A percentile compares a stretch with the other conserved stretches of the same genome.
These are phyloP conservation scores for Cerrena zonata DNA, from an alignment of 1,284 basidiomycete species.

Conservation along the genomic window DNA sequence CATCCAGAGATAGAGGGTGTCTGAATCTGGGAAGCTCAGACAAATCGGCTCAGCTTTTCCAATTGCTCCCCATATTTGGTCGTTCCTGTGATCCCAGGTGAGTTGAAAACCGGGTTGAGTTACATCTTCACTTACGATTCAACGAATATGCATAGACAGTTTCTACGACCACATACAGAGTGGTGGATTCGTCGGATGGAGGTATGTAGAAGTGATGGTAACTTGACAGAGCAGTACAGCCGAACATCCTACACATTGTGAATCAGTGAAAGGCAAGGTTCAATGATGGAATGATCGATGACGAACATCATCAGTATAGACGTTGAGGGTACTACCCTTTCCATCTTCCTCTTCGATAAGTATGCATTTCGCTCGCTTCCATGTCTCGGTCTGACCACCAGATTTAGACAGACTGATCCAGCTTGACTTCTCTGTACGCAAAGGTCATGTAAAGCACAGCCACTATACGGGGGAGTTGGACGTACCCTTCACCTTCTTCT, in stretches of 20 bases:
- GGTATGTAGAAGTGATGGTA: constrained; percentile 67
- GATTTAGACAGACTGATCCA: constrained; percentile 61
- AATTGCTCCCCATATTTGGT: constrained; percentile 55
- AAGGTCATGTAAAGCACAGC: neutral
- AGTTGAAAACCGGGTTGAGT: neutral
- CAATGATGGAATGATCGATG: no score
- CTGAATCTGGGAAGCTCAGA: constrained; percentile 56
- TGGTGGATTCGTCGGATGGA: constrained; percentile 66
- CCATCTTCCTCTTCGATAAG: constrained; percentile 62
- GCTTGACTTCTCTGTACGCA: constrained; percentile 56
- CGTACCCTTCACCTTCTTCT: constrained; percentile 63
- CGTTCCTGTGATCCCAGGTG: constrained; percentile 30
- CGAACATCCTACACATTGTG: constrained; percentile 61
- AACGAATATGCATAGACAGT: constrained; percentile 66
- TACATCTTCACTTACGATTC: constrained; percentile 38
- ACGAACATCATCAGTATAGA: constrained; percentile 61
- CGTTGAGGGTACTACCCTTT: constrained; percentile 59
- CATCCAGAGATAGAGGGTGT: constrained; percentile 64
- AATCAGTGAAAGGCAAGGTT: constrained; percentile 11
- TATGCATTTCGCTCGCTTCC: constrained; percentile 67
- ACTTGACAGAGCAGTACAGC: constrained; percentile 63
- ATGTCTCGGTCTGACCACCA: constrained; percentile 48
- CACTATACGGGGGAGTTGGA: no score
- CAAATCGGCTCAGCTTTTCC: constrained; percentile 62
- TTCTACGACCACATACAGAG: constrained; percentile 65